These are phyloP conservation scores for Pestalotiopsis sp. DNA, from an alignment of 2,329 filamentous ascomycete genomes.

Conservation along the genomic window DNA sequence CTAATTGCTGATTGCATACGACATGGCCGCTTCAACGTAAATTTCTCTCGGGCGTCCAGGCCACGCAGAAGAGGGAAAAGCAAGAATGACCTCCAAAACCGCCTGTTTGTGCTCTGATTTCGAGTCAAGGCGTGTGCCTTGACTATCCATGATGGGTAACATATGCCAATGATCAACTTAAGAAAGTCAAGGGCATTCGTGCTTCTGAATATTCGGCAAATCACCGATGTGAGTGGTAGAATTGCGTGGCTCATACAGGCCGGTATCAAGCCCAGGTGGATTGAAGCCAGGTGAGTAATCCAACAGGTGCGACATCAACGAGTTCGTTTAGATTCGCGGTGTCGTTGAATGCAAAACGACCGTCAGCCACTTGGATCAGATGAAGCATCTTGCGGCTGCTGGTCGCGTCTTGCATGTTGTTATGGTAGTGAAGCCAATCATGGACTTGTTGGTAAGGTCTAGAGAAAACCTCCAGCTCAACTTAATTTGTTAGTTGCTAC, in stretches of 20 bases:
- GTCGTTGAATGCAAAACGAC: slow-evolving; percentile 66
- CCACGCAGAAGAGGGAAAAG: background rate
- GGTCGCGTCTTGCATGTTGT: slow-evolving; percentile 48
- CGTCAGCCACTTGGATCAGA: slow-evolving; percentile 68
- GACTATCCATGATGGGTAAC: background rate
- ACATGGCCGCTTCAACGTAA: background rate
- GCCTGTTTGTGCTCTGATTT: background rate
- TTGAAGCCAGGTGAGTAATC: slow-evolving; percentile 58
- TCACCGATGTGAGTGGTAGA: no score
- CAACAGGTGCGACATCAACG: slow-evolving; percentile 48
- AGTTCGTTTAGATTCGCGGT: slow-evolving; percentile 58
- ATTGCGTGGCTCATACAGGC: no score
- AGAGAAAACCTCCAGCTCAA: slow-evolving; percentile 39
- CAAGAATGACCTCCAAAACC: slow-evolving; percentile 4
- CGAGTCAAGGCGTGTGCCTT: background rate
- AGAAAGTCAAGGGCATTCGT: no score
- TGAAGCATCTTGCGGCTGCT: slow-evolving; percentile 60
- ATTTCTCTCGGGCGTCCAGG: background rate
- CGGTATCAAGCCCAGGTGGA: slow-evolving; percentile 41
- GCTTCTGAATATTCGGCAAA: no score
- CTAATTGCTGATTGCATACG: slow-evolving; percentile 11
- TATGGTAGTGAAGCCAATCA: slow-evolving; percentile 42
- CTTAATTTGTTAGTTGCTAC: slow-evolving; percentile 28
- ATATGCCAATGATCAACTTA: no score
- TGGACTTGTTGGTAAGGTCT: slow-evolving; percentile 43